Percentiles rank a stretch among this genome's conserved stretches.
Conservation (phyloP, 805 yeast species). For the Nakazawaea anatomiae region DNA sequence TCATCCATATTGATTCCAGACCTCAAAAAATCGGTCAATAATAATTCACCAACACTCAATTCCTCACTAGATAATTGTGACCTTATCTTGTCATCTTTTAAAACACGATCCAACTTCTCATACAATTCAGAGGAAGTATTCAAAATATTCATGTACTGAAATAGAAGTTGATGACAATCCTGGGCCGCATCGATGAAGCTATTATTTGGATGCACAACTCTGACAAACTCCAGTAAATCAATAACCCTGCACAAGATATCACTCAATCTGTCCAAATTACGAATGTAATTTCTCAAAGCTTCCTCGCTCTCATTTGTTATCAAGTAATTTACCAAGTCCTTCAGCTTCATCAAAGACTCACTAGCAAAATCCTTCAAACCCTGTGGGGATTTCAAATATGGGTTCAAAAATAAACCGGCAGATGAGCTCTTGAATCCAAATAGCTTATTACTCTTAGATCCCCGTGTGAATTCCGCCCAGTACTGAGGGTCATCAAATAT, state of each 20-base stretch:
- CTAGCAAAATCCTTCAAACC: constrained; percentile 67
- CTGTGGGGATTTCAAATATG: constrained; percentile 58
- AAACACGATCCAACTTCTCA: constrained; percentile 47
- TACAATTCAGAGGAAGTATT: constrained; percentile 79
- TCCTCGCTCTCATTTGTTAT: constrained; percentile 35
- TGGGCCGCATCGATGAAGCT: constrained; percentile 77
- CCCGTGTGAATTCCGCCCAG: constrained; percentile 46
- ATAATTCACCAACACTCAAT: constrained; percentile 69
- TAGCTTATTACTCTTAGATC: constrained; percentile 16
- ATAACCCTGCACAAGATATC: constrained; percentile 89
- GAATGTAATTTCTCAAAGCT: constrained; percentile 46
- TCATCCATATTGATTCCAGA: constrained; percentile 83
- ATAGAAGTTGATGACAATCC: constrained; percentile 79
- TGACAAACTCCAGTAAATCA: constrained; percentile 86
- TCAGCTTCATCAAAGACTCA: constrained; percentile 60
- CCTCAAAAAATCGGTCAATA: constrained; percentile 80
- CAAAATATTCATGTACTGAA: constrained; percentile 87
- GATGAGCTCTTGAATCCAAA: constrained; percentile 16
- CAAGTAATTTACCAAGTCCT: constrained; percentile 53
- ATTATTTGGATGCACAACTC: constrained; percentile 80
- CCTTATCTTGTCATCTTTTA: constrained; percentile 33
- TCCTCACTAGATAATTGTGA: constrained; percentile 63
- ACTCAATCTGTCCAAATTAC: constrained; percentile 74
- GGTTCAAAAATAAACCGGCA: constrained; percentile 73
- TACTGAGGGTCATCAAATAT: constrained; percentile 58